Conservation (phyloP, 192 early-diverging fungal species). For the Pilaira anomala region DNA sequence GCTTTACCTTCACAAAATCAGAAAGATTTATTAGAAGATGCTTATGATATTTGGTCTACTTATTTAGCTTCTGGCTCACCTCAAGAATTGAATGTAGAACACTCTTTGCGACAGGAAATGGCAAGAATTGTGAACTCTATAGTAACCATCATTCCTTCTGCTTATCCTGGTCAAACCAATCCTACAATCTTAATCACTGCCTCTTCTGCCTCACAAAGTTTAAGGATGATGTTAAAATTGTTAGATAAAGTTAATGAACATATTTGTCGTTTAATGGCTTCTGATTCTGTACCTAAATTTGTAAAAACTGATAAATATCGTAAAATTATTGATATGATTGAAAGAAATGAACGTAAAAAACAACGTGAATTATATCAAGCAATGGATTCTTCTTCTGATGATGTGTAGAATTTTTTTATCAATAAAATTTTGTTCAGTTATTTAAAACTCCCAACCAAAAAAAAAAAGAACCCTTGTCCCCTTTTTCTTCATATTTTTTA, state of each 20-base stretch:
- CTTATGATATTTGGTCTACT: slow-evolving; percentile 50
- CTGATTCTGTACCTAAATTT: slow-evolving; percentile 76
- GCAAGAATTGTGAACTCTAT: slow-evolving; percentile 45
- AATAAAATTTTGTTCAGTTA: too few species aligned
- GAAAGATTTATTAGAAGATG: slow-evolving; percentile 45
- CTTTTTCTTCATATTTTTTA: background rate
- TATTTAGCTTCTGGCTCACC: slow-evolving; percentile 44
- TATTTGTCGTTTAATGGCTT: slow-evolving; percentile 70
- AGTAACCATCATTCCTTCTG: slow-evolving; percentile 39
- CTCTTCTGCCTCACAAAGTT: slow-evolving; percentile 27
- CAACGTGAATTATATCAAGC: background rate
- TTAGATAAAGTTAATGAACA: slow-evolving; percentile 65
- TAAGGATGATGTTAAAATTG: slow-evolving; percentile 38
- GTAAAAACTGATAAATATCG: slow-evolving; percentile 43
- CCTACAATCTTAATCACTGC: slow-evolving; percentile 28
- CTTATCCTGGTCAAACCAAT: slow-evolving; percentile 15
- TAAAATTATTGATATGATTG: slow-evolving; percentile 9
- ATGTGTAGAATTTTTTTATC: too few species aligned
- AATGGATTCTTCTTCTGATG: background rate
- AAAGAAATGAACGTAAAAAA: slow-evolving; percentile 10
- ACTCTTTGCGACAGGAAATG: slow-evolving; percentile 48
- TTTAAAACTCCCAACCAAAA: slow-evolving; percentile 9
- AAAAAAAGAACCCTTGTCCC: background rate
- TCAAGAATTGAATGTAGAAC: slow-evolving; percentile 52
- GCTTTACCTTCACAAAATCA: slow-evolving; percentile 38